A percentile compares a stretch with the other conserved stretches of the same genome.
These are phyloP conservation scores for Hypoxylon rubiginosum DNA, from an alignment of 2,329 filamentous ascomycete species.

Conservation along the genomic window DNA sequence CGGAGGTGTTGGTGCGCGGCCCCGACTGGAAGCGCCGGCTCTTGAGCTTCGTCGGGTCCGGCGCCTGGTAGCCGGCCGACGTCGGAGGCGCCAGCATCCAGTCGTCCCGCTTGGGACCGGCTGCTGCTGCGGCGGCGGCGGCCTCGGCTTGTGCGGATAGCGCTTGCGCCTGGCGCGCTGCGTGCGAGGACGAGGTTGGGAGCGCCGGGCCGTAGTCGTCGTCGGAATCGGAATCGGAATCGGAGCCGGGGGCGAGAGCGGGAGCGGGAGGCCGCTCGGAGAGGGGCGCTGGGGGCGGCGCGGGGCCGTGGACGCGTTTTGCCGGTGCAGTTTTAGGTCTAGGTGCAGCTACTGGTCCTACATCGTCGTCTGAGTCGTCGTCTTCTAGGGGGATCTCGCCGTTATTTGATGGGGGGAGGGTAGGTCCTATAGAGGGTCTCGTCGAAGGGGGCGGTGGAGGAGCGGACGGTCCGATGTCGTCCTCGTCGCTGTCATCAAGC, in stretches of 20 bases:
- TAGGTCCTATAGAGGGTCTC: conserved; percentile 46
- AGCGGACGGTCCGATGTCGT: conserved; percentile 46
- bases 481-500: conserved; percentile 59
- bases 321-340: conserved; percentile 29
- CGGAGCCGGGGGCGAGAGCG: conserved; percentile 46
- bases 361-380: conserved; percentile 38
- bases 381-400: conserved; percentile 44
- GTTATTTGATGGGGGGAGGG: conserved; percentile 44
- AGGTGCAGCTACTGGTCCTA: conserved; percentile 41
- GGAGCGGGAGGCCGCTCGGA: conserved; percentile 55
- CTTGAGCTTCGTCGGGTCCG: conserved; percentile 85
- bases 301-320: conserved; percentile 57
- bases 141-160: conserved; percentile 51
- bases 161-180: conserved; percentile 44
- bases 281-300: conserved; percentile 59
- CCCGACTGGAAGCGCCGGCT: conserved; percentile 85
- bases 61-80: conserved; percentile 68
- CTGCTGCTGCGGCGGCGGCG: conserved; percentile 48
- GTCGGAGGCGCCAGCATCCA: conserved; percentile 84
- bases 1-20: conserved; percentile 55
- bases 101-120: conserved; percentile 78
- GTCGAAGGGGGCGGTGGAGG: conserved; percentile 36
- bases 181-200: conserved; percentile 58
- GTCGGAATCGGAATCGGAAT: conserved; percentile 59
- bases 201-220: conserved; percentile 73